These are phyloP conservation scores for Coniferiporia sulphurascens DNA, from an alignment of 1,284 basidiomycete species.

Conservation along the genomic window DNA sequence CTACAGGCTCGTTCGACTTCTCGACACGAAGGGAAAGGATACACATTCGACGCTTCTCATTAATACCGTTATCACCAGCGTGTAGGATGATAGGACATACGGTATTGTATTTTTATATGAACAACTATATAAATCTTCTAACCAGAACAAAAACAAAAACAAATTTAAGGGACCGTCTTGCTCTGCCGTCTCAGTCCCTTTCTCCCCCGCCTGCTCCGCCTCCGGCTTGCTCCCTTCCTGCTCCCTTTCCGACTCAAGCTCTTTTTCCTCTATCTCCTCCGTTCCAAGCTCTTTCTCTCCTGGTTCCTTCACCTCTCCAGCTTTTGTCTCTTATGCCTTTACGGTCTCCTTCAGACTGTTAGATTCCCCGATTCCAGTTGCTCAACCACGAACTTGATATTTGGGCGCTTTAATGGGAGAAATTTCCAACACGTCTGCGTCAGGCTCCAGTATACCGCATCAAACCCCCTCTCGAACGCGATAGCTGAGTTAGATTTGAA, in stretches of 20 bases:
- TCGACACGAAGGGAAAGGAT: conserved; percentile 49
- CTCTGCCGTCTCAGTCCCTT: too few relatives aligned
- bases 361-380: not conserved
- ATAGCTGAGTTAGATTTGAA: not conserved
- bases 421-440: conserved; percentile 10
- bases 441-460: not conserved
- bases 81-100: not conserved
- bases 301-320: too few relatives aligned
- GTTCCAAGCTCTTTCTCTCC: too few relatives aligned
- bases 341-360: too few relatives aligned
- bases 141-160: too few relatives aligned
- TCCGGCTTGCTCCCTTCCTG: too few relatives aligned
- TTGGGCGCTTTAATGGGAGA: not conserved
- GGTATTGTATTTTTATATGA: not conserved
- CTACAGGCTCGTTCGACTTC: conserved; percentile 47
- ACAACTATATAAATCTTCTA: too few relatives aligned
- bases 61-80: conserved; percentile 28
- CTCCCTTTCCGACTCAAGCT: too few relatives aligned
- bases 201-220: too few relatives aligned
- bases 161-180: too few relatives aligned
- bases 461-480: not conserved
- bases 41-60: conserved; percentile 46
- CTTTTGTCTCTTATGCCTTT: too few relatives aligned
- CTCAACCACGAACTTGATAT: not conserved
- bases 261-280: too few relatives aligned